A percentile compares a stretch with the other conserved stretches of the same genome.
These are phyloP conservation scores for Fusarium armeniacum DNA, from an alignment of 2,329 filamentous ascomycete species.

Conservation along the genomic window DNA sequence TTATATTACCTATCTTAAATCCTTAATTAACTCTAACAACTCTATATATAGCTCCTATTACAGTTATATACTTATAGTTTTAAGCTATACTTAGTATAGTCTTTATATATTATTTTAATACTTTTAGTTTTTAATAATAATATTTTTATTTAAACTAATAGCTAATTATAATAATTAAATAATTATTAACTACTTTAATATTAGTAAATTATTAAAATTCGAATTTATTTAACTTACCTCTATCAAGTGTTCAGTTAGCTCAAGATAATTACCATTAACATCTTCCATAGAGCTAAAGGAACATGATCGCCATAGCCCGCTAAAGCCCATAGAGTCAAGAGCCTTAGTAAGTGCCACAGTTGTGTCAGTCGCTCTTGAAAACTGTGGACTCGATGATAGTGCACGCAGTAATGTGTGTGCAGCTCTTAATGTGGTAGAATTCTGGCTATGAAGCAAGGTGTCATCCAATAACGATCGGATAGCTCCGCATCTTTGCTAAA, in stretches of 20 bases:
- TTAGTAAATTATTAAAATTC: not conserved
- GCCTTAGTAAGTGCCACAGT: slow-evolving; percentile 65
- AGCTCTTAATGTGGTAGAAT: slow-evolving; percentile 69
- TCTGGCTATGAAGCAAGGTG: slow-evolving; percentile 73
- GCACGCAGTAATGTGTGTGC: slow-evolving; percentile 72
- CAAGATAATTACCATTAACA: slow-evolving; percentile 56
- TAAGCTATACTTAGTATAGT: too few species aligned
- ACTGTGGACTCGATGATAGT: slow-evolving; percentile 67
- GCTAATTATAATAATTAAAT: not conserved
- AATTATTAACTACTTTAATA: not conserved
- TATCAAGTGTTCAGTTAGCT: slow-evolving; percentile 71
- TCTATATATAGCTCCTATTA: too few species aligned
- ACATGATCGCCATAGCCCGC: slow-evolving; percentile 72
- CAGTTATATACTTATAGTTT: too few species aligned
- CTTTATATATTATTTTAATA: too few species aligned
- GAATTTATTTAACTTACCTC: slow-evolving; percentile 60
- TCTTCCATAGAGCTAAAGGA: slow-evolving; percentile 62
- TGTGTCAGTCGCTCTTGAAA: slow-evolving; percentile 63
- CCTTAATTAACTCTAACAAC: too few species aligned
- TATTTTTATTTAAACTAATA: not conserved
- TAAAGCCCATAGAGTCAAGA: slow-evolving; percentile 72
- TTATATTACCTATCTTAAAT: too few species aligned
- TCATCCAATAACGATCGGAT: slow-evolving; percentile 72
- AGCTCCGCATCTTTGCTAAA: slow-evolving; percentile 63
- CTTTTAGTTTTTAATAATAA: not conserved